Evolutionary conservation across 805 yeast genomes (phyloP).

Genomic region (Wickerhamomyces strasburgensis): DNA sequence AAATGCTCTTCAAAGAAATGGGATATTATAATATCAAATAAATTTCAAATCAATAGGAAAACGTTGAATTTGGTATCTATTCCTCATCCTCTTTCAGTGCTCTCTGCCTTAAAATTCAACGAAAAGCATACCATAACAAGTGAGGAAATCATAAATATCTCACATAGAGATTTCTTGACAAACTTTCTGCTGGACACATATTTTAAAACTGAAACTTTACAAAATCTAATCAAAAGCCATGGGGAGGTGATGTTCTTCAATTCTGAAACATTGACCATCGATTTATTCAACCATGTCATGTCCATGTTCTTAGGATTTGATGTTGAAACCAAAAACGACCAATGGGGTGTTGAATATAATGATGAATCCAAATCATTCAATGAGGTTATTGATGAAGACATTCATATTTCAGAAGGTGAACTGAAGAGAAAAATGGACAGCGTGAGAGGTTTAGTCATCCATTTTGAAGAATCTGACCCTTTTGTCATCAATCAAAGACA

Average conservation of each 20-base stretch:
- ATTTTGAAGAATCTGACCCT: constrained; percentile 12
- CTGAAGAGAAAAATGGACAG: constrained; percentile 14
- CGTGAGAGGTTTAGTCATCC: constrained; percentile 9
- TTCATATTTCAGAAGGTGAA: constrained; percentile 15
- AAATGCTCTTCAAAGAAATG: background rate
- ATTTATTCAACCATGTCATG: constrained; percentile 6
- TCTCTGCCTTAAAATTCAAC: constrained; percentile 11
- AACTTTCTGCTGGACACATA: background rate
- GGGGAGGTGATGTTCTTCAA: constrained; percentile 5
- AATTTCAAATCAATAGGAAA: background rate
- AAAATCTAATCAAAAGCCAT: background rate
- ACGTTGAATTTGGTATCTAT: constrained; percentile 12
- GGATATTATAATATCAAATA: constrained; percentile 6
- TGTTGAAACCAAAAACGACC: constrained; percentile 5
- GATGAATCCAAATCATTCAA: constrained; percentile 12
- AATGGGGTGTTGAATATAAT: constrained; percentile 7
- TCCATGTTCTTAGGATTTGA: constrained; percentile 10
- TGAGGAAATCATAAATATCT: constrained; percentile 1
- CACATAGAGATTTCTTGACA: background rate
- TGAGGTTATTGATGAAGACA: constrained; percentile 7
- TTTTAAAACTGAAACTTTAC: background rate
- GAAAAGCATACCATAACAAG: constrained; percentile 8
- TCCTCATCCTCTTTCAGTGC: constrained; percentile 18
- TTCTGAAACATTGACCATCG: constrained; percentile 11
- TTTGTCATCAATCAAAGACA: constrained; percentile 17